Conservation (phyloP, 805 yeast genomes). For the Barnettozyma pratensis region DNA sequence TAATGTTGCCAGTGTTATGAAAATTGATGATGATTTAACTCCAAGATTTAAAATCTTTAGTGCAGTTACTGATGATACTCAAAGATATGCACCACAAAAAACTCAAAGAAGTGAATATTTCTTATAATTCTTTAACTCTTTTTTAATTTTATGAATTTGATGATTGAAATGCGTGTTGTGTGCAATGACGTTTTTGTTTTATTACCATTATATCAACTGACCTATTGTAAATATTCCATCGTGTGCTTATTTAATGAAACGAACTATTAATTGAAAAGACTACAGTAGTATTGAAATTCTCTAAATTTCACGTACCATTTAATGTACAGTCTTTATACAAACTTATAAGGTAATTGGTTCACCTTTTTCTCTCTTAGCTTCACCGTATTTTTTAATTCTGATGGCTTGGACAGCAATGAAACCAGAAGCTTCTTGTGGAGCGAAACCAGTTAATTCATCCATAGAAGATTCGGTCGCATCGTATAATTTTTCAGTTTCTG, state of each 20-base stretch:
- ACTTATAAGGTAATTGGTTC: slow-evolving; percentile 34
- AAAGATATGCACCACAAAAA: slow-evolving; percentile 29
- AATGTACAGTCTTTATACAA: neutral
- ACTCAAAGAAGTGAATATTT: slow-evolving; percentile 31
- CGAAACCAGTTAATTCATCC: slow-evolving; percentile 98
- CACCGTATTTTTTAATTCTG: slow-evolving; percentile 97
- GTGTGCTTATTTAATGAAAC: no score
- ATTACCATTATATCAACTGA: neutral
- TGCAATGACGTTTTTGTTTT: neutral
- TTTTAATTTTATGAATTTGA: slow-evolving; percentile 3
- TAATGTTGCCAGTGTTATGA: slow-evolving; percentile 97
- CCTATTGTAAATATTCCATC: no score
- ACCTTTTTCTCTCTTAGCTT: slow-evolving; percentile 81
- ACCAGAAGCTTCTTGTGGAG: slow-evolving; percentile 95
- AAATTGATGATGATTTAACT: slow-evolving; percentile 77
- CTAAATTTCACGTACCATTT: no score
- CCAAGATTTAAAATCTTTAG: slow-evolving; percentile 92
- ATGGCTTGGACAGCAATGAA: slow-evolving; percentile 98
- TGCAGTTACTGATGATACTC: slow-evolving; percentile 84
- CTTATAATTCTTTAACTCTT: slow-evolving; percentile 10
- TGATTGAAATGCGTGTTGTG: slow-evolving; percentile 4
- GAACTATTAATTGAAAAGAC: no score
- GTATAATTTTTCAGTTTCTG: slow-evolving; percentile 92
- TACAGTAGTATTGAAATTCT: no score
- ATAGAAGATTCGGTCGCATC: slow-evolving; percentile 98